Conservation (phyloP, 106 monocot genomes). For the Acorus calamus region DNA sequence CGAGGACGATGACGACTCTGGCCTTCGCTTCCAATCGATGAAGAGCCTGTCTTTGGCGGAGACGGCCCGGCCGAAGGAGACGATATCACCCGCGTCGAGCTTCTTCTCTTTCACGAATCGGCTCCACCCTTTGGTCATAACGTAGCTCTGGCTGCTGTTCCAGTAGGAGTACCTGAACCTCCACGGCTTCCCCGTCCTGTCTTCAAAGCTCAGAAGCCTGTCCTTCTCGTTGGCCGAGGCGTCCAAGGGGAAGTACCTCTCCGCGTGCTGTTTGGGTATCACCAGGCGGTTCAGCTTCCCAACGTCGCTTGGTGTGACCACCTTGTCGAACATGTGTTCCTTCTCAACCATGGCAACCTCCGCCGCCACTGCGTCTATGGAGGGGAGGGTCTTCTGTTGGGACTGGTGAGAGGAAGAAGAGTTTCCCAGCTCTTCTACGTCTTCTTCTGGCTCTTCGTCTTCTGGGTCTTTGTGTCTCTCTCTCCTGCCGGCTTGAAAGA, state of each 20-base stretch:
- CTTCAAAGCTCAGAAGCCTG: constrained; percentile 74
- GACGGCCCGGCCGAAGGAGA: constrained; percentile 67
- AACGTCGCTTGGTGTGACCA: constrained; percentile 89
- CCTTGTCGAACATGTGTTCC: constrained; percentile 95
- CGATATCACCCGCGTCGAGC: constrained; percentile 84
- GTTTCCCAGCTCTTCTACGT: constrained; percentile 1
- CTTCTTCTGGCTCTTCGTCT: background rate
- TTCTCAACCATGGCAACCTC: constrained; percentile 28
- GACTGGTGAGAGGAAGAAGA: background rate
- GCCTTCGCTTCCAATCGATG: constrained; percentile 77
- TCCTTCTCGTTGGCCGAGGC: constrained; percentile 53
- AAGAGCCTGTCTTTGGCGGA: constrained; percentile 42
- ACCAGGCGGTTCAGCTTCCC: constrained; percentile 91
- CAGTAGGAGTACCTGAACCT: constrained; percentile 96
- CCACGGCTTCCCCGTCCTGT: constrained; percentile 73
- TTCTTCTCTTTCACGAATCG: constrained; percentile 92
- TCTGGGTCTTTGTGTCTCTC: too few species aligned
- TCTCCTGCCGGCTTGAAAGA: too few species aligned
- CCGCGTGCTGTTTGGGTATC: constrained; percentile 94
- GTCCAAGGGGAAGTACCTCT: constrained; percentile 81
- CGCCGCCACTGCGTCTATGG: background rate
- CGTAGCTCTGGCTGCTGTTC: constrained; percentile 99
- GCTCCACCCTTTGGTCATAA: constrained; percentile 98
- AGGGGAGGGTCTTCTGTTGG: background rate
- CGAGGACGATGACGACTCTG: constrained; percentile 17